phyloP scores from a whole-genome alignment of 1,139 yeast species.

The Taphrina wiesneri region DNA sequence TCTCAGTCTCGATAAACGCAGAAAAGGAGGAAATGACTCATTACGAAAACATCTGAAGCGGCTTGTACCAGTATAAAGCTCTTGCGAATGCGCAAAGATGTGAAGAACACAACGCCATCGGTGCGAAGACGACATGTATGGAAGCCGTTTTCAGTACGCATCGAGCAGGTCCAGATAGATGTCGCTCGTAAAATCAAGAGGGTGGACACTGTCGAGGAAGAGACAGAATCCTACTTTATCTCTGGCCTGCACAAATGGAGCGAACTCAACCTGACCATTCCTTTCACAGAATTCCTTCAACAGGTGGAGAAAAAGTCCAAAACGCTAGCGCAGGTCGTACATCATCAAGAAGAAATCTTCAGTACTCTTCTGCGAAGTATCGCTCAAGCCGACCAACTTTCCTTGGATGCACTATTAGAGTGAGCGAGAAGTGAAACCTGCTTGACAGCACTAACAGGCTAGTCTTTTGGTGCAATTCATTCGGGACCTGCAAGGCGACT shows the following conservation, averaged over 20 bases:
- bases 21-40: no score
- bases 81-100: constrained; percentile 8
- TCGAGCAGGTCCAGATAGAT: constrained; percentile 81
- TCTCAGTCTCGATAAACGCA: no score
- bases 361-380: constrained; percentile 56
- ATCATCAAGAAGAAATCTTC: constrained; percentile 67
- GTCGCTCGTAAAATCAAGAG: constrained; percentile 67
- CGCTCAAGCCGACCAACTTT: constrained; percentile 60
- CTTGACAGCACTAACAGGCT: not conserved
- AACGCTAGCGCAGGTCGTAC: constrained; percentile 77
- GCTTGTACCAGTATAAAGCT: not conserved
- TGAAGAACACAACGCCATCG: constrained; percentile 18
- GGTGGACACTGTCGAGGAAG: constrained; percentile 54
- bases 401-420: constrained; percentile 81
- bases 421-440: constrained; percentile 37
- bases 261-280: constrained; percentile 77
- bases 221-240: constrained; percentile 62
- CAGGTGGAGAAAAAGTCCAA: constrained; percentile 59
- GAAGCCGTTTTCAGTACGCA: constrained; percentile 55
- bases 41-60: not conserved
- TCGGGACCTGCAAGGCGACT: constrained; percentile 92
- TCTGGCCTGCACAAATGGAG: constrained; percentile 83
- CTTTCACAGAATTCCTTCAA: constrained; percentile 64
- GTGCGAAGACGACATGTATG: constrained; percentile 22
- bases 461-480: constrained; percentile 55